Percentiles rank a stretch among this genome's conserved stretches.
phyloP scores from a whole-genome alignment of 2,329 filamentous ascomycete species.

The Aspergillus transmontanensis region DNA sequence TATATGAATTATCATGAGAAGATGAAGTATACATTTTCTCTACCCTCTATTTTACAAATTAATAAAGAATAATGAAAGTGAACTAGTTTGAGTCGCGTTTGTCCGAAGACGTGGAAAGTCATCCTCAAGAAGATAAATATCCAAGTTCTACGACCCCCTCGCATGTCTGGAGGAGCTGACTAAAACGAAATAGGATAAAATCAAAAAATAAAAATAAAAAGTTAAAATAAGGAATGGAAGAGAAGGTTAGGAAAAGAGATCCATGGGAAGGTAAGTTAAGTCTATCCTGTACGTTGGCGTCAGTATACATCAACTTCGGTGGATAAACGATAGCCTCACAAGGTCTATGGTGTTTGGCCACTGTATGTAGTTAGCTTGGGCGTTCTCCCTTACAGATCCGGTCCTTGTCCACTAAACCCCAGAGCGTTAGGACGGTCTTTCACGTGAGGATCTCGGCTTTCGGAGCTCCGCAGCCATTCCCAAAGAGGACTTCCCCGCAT shows the following conservation, averaged over 20 bases:
- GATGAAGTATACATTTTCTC: not conserved
- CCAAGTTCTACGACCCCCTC: not conserved
- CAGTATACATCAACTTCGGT: not conserved
- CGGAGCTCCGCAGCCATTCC: constrained; percentile 16
- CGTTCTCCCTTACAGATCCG: not conserved
- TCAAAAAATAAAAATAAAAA: not conserved
- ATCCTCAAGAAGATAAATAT: not conserved
- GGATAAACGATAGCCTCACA: too few relatives aligned
- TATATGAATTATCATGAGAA: not conserved
- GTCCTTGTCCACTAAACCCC: not conserved
- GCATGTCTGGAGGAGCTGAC: too few relatives aligned
- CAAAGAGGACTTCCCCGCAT: constrained; percentile 21
- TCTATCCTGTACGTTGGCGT: not conserved
- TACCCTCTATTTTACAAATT: too few relatives aligned
- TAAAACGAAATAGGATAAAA: not conserved
- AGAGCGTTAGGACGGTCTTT: not conserved
- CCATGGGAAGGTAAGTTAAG: not conserved
- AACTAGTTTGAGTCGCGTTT: not conserved
- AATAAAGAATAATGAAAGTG: not conserved
- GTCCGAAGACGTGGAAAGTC: not conserved
- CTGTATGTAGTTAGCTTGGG: too few relatives aligned
- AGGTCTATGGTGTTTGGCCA: not conserved
- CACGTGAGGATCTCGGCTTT: constrained; percentile 25
- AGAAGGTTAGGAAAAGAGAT: not conserved
- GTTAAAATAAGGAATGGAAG: not conserved